These are phyloP conservation scores for Quercus ilex DNA, from an alignment of 306 rosid genomes.

Conservation along the genomic window DNA sequence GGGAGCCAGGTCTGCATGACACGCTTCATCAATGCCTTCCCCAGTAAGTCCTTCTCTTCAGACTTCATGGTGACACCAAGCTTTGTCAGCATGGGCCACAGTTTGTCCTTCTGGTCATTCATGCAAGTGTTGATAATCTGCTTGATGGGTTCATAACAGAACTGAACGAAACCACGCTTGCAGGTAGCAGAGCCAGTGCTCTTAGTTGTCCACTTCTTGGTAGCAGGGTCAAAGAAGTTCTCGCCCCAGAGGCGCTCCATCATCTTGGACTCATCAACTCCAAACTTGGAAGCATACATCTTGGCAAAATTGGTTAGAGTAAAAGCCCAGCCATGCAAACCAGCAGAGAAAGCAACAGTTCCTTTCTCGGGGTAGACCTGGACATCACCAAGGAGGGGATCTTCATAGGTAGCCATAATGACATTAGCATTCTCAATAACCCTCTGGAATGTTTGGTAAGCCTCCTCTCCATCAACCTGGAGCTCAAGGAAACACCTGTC, in stretches of 20 bases:
- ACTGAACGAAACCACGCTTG: slow-evolving; percentile 78
- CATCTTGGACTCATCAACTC: slow-evolving; percentile 76
- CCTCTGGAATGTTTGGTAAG: slow-evolving; percentile 60
- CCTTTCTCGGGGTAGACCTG: slow-evolving; percentile 91
- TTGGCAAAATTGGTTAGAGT: slow-evolving; percentile 82
- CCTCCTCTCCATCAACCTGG: slow-evolving; percentile 79
- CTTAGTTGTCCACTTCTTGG: slow-evolving; percentile 60
- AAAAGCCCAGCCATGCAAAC: slow-evolving; percentile 96
- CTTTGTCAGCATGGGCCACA: slow-evolving; percentile 93
- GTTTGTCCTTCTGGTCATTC: slow-evolving; percentile 95
- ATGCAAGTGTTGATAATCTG: slow-evolving; percentile 75
- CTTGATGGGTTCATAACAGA: slow-evolving; percentile 91
- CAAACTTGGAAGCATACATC: slow-evolving; percentile 93
- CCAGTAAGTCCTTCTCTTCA: slow-evolving; percentile 77
- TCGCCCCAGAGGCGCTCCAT: slow-evolving; percentile 72
- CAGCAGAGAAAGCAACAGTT: slow-evolving; percentile 95
- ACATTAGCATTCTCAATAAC: slow-evolving; percentile 82
- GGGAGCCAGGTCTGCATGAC: slow-evolving; percentile 99
- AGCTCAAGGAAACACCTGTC: slow-evolving; percentile 89
- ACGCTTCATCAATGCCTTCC: slow-evolving; percentile 85
- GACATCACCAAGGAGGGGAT: slow-evolving; percentile 84
- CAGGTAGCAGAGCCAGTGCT: slow-evolving; percentile 44
- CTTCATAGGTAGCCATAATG: slow-evolving; percentile 94
- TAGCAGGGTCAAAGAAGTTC: slow-evolving; percentile 58
- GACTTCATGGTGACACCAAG: slow-evolving; percentile 72